Evolutionary conservation across 1,139 yeast species (phyloP), one percentile per base, ranked within the genome.

Genomic region (Yamadazyma trypodendri): DNA sequence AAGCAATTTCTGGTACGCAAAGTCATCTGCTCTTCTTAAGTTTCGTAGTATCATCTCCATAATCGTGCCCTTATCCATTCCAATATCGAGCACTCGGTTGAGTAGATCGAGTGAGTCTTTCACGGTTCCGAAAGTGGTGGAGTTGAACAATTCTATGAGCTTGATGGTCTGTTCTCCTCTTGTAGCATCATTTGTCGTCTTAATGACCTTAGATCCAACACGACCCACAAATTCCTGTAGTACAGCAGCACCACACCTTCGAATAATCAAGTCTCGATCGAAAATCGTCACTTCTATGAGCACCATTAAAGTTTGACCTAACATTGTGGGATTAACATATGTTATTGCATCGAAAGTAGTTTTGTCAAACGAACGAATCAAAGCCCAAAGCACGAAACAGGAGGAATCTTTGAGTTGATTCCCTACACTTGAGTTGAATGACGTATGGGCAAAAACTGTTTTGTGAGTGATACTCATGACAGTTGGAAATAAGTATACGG

Each of bases 191-290:
- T 51, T 51, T 5, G 44, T 41, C 11, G 49, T 43, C 15, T 45
- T 44, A 3, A 57, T 39, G 1, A 42, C 34, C 24, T 48, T 32
- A 16, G 51, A 24, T 0, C 86, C 86, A 53, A 80, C 81, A 31
- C 97, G 64, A 0, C 97, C 97, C 3, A 87, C 58, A 8, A 85
- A 72, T 52, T 90, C 97, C 55, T 90, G 97, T 3, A 88, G 53
- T 0, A 95, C 94, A 0, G 97, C 96, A 10, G 88, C 69, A 0
- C 90, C 84, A 23, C 97, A 92, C 40, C 95, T 68, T 41, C 96
- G 68, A 11, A 89, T 76, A 40, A 81, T 71, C 21, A 87, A 65
- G 38, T 89, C 96, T 18, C 72, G 62, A 55, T 90, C 97, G 52
- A 83, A 82, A 32, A 86, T 68, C 11, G 81, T 62, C 1, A 79